phyloP scores from a whole-genome alignment of 2,329 filamentous ascomycete genomes.

The Colletotrichum karsti region DNA sequence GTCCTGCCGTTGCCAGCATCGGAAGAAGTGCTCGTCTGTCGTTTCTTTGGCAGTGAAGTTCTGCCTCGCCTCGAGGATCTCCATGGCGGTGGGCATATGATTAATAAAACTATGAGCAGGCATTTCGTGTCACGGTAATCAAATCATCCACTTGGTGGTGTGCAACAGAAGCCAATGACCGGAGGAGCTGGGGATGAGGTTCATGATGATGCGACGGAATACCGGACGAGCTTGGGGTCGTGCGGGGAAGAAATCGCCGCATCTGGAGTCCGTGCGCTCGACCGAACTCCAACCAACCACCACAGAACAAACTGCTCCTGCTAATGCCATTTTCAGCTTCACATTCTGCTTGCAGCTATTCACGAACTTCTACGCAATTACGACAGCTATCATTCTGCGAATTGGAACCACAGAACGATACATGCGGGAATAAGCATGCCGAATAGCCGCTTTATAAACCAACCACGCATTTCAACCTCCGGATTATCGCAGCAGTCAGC shows the following conservation, averaged over 20 bases:
- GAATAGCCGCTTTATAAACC: background rate
- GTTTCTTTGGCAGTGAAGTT: constrained; percentile 41
- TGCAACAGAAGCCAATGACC: background rate
- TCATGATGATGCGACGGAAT: background rate
- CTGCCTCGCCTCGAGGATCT: constrained; percentile 10
- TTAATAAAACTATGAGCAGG: background rate
- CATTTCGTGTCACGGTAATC: background rate
- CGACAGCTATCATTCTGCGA: background rate
- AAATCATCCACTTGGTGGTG: background rate
- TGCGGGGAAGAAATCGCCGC: constrained; percentile 1
- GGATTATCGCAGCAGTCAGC: background rate
- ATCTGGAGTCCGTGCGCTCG: constrained; percentile 6
- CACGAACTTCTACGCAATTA: background rate
- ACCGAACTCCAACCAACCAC: background rate
- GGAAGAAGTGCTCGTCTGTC: constrained; percentile 49
- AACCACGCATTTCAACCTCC: too few species aligned
- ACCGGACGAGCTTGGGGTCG: background rate
- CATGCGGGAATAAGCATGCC: too few species aligned
- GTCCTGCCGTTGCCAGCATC: constrained; percentile 61
- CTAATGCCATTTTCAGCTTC: too few species aligned
- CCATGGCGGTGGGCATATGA: background rate
- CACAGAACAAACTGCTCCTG: background rate
- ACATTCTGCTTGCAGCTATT: background rate
- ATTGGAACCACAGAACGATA: too few species aligned
- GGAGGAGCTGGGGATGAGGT: background rate